These are phyloP conservation scores for Xanthoceras sorbifolium DNA, from an alignment of 345 rosid genomes.

Conservation along the genomic window DNA sequence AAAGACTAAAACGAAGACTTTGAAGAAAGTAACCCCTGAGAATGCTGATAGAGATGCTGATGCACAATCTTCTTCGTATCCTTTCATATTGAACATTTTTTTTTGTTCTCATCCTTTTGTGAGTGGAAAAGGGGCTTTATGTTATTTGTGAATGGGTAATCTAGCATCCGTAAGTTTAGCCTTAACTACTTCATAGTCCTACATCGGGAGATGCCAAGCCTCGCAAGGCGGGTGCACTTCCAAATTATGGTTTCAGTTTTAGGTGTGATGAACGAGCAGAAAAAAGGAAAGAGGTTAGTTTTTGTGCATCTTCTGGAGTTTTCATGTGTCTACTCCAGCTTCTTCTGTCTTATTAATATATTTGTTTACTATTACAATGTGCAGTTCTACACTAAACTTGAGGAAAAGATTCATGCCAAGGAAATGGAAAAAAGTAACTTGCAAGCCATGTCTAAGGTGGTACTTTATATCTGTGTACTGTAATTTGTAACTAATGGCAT, in stretches of 20 bases:
- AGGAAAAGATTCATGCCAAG: slow-evolving; percentile 95
- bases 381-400: slow-evolving; percentile 94
- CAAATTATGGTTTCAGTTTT: slow-evolving; percentile 96
- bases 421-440: slow-evolving; percentile 73
- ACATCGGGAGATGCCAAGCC: slow-evolving; percentile 63
- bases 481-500: neutral
- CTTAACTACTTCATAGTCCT: slow-evolving; percentile 51
- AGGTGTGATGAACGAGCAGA: slow-evolving; percentile 98
- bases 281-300: slow-evolving; percentile 89
- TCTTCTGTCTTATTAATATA: slow-evolving; percentile 5
- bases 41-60: slow-evolving; percentile 69
- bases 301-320: slow-evolving; percentile 15
- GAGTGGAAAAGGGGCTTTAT: slow-evolving; percentile 4
- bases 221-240: slow-evolving; percentile 71
- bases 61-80: slow-evolving; percentile 67
- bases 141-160: neutral
- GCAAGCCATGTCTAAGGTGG: slow-evolving; percentile 96
- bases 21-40: slow-evolving; percentile 50
- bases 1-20: slow-evolving; percentile 53
- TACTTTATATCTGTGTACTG: slow-evolving; percentile 19
- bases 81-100: slow-evolving; percentile 34
- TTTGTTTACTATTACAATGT: slow-evolving; percentile 20
- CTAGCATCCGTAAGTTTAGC: slow-evolving; percentile 21
- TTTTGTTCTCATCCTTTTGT: slow-evolving; percentile 17
- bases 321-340: slow-evolving; percentile 1